These are phyloP conservation scores for Halenospora varia DNA, from an alignment of 495 filamentous ascomycete species.

Conservation along the genomic window DNA sequence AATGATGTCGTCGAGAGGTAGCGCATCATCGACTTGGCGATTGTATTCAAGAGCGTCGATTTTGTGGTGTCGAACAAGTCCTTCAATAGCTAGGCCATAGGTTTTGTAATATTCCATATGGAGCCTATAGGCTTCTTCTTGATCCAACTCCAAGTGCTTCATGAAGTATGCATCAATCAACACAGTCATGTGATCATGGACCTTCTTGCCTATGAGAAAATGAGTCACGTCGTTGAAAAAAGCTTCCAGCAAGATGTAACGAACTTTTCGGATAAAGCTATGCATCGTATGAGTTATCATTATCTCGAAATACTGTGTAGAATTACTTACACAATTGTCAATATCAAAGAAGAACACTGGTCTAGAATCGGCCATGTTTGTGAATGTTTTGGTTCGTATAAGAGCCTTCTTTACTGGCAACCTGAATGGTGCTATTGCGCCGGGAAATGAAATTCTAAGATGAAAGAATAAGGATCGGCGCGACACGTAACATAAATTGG, in stretches of 20 bases:
- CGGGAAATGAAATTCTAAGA: neutral
- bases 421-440: neutral
- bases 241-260: slow-evolving; percentile 17
- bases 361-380: slow-evolving; percentile 27
- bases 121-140: slow-evolving; percentile 72
- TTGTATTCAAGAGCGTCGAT: slow-evolving; percentile 97
- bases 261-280: slow-evolving; percentile 61
- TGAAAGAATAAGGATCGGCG: neutral
- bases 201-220: slow-evolving; percentile 49
- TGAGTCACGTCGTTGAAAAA: slow-evolving; percentile 7
- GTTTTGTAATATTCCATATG: slow-evolving; percentile 90
- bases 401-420: neutral
- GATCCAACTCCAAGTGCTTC: slow-evolving; percentile 66
- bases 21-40: slow-evolving; percentile 85
- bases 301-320: neutral
- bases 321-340: slow-evolving; percentile 79
- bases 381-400: neutral
- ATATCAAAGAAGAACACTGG: slow-evolving; percentile 89
- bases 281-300: neutral
- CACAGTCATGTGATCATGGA: slow-evolving; percentile 70
- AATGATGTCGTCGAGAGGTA: slow-evolving; percentile 83
- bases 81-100: slow-evolving; percentile 96
- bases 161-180: slow-evolving; percentile 81
- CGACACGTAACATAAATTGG: neutral
- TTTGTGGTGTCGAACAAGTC: slow-evolving; percentile 87